Conservation (phyloP, 1,284 basidiomycete genomes). For the Veloboletus limbatus region DNA sequence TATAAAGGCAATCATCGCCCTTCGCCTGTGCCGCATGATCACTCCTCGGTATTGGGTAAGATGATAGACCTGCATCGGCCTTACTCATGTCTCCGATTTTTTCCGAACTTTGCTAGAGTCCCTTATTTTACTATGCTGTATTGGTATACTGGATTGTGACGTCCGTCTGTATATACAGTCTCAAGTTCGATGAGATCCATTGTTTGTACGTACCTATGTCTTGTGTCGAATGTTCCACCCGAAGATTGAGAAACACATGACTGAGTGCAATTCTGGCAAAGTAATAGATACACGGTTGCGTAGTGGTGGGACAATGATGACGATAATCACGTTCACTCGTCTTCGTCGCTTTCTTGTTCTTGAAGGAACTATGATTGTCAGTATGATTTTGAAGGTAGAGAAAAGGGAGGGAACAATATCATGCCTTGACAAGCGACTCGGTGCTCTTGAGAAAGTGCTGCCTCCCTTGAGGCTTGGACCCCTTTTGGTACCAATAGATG, state of each 20-base stretch:
- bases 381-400: slow-evolving; percentile 16
- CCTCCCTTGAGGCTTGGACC: slow-evolving; percentile 90
- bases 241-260: slow-evolving; percentile 13
- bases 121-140: slow-evolving; percentile 5
- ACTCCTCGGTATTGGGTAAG: slow-evolving; percentile 2
- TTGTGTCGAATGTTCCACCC: neutral
- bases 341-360: slow-evolving; percentile 75
- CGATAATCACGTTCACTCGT: slow-evolving; percentile 39
- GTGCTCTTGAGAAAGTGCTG: slow-evolving; percentile 92
- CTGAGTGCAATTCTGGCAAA: slow-evolving; percentile 16
- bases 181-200: slow-evolving; percentile 1
- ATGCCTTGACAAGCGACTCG: slow-evolving; percentile 85
- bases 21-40: slow-evolving; percentile 22
- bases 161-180: neutral
- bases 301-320: neutral
- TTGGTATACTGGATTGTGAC: slow-evolving; percentile 2
- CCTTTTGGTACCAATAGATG: slow-evolving; percentile 97
- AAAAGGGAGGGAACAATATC: slow-evolving; percentile 18
- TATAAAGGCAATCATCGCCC: slow-evolving; percentile 20
- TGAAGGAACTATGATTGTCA: slow-evolving; percentile 61
- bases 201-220: slow-evolving; percentile 6
- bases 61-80: neutral
- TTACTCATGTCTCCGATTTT: slow-evolving; percentile 1
- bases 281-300: slow-evolving; percentile 18
- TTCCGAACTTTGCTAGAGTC: neutral